Evolutionary conservation across 352 stramenopile genomes (phyloP).

Genomic region (Pythium rishiriense): DNA sequence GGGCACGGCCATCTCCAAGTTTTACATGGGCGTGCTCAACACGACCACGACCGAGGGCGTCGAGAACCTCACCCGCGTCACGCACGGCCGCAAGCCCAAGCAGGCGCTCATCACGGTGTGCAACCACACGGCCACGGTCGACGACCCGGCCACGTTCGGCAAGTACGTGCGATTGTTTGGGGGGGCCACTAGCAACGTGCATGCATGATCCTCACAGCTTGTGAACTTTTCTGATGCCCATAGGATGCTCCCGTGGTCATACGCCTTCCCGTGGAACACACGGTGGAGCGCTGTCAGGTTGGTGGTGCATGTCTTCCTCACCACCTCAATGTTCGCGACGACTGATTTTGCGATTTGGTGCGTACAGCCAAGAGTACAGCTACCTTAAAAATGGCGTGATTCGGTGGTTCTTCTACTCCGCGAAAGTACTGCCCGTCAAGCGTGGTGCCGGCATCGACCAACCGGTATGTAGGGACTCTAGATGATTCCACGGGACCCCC

Average conservation of each 20-base stretch:
- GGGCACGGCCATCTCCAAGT: slow-evolving; percentile 51
- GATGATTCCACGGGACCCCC: no score
- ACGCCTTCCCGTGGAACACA: slow-evolving; percentile 45
- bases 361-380: slow-evolving; percentile 80
- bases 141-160: slow-evolving; percentile 71
- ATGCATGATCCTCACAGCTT: not conserved
- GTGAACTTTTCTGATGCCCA: not conserved
- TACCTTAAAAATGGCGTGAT: slow-evolving; percentile 63
- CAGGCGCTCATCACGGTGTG: slow-evolving; percentile 79
- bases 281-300: slow-evolving; percentile 81
- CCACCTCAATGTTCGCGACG: not conserved
- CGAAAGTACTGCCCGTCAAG: slow-evolving; percentile 75
- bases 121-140: slow-evolving; percentile 83
- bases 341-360: not conserved
- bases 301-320: slow-evolving; percentile 9
- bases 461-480: slow-evolving; percentile 33
- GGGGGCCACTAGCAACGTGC: no score
- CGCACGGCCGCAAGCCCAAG: slow-evolving; percentile 43
- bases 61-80: slow-evolving; percentile 44
- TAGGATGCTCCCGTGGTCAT: slow-evolving; percentile 80
- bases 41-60: slow-evolving; percentile 41
- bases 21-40: slow-evolving; percentile 62
- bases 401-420: slow-evolving; percentile 60
- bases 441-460: slow-evolving; percentile 76
- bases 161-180: slow-evolving; percentile 36